Evolutionary conservation across 805 yeast species (phyloP), one percentile per base, ranked within the genome.

Genomic region (Zygosaccharomyces siamensis): DNA sequence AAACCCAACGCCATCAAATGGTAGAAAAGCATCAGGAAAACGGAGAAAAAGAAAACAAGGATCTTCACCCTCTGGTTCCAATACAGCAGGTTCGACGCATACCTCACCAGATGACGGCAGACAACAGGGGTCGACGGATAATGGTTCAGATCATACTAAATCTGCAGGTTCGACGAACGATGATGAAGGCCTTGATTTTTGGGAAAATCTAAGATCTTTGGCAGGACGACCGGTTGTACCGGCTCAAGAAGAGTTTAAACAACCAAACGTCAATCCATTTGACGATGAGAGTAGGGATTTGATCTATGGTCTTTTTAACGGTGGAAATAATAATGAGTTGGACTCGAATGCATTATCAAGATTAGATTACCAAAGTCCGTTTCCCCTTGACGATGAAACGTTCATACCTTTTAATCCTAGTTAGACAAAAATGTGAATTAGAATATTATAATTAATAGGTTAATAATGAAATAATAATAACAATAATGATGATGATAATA

Each of bases 121-220:
- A 27, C 24, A 42, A n/a, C 51, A 44, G 40, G 37, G 23, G 4
- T 33, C 37, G 12, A 36, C 36, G 5, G 39, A 26, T 7, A 46
- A 43, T 23, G 28, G 46, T 4, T 27, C 37, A 7, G 56, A 53
- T 20, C 35, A 39, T n/a, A 20, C 56, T 27, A 39, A 33, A 12
- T 38, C 49, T 40, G 35, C 52, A 31, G 24, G 50, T 43, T 48
- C 43, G 8, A 33, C 36, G 11, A 36, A 50, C 27, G 64, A 74
- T 4, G 87, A 81, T 36, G 88, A 80, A 50, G 88, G 79, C 20
- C 56, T 78, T 30, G 89, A 83, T 61, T 84, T 83, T 60, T 83
- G 87, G 85, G 89, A 83, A 53, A 78, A 81, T 2, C 73, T 84
- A 76, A 72, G 84, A 43, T 73, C 80, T 14, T 60, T 83, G 20